These are phyloP conservation scores for Fusarium begoniae DNA, from an alignment of 2,329 filamentous ascomycete genomes.

Conservation along the genomic window DNA sequence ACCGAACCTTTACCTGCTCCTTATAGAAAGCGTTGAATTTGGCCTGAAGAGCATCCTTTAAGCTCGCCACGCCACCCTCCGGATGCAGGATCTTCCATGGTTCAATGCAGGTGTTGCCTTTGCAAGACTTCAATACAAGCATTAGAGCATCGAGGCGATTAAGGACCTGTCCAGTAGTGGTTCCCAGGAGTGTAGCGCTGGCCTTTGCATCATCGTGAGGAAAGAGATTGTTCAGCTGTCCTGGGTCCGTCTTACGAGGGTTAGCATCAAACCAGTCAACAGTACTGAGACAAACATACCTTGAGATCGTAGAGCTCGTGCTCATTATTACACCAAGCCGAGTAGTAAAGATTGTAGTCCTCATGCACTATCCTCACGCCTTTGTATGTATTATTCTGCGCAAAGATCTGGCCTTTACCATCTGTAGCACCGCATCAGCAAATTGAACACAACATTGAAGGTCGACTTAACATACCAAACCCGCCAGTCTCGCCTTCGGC, in stretches of 20 bases:
- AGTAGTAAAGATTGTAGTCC: constrained; percentile 70
- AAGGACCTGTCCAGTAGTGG: constrained; percentile 50
- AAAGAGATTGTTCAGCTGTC: constrained; percentile 59
- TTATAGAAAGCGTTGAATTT: constrained; percentile 64
- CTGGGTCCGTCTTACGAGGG: constrained; percentile 54
- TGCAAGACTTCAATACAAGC: constrained; percentile 69
- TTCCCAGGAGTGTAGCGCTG: constrained; percentile 28
- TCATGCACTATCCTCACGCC: constrained; percentile 62
- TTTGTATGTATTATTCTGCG: constrained; percentile 68
- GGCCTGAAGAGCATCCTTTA: constrained; percentile 59
- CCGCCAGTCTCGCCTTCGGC: constrained; percentile 49
- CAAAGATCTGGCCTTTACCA: constrained; percentile 22
- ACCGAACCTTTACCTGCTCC: constrained; percentile 58
- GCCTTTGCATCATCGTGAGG: not conserved
- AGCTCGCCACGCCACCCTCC: constrained; percentile 57
- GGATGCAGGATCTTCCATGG: constrained; percentile 69
- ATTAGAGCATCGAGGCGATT: constrained; percentile 66
- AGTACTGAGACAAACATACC: constrained; percentile 36
- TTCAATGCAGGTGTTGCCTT: constrained; percentile 59
- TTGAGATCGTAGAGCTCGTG: constrained; percentile 72
- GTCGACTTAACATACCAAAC: constrained; percentile 30
- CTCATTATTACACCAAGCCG: constrained; percentile 75
- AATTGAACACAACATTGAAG: not conserved
- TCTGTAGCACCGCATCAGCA: constrained; percentile 24
- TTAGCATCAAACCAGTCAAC: not conserved